Evolutionary conservation across 495 filamentous ascomycete species (phyloP).

Genomic region (Neurospora intermedia): DNA sequence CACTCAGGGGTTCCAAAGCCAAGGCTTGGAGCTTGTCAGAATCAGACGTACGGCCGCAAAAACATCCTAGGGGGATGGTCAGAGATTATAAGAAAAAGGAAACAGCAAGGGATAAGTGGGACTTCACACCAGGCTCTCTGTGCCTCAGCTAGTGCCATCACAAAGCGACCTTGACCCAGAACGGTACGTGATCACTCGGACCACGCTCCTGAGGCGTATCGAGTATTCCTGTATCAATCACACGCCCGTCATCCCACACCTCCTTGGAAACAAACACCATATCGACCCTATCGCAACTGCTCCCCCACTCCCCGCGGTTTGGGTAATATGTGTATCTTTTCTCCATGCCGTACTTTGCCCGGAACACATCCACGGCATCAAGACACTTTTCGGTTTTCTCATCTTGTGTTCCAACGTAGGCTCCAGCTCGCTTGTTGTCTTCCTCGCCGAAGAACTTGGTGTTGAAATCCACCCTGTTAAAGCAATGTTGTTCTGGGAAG

Average conservation of each 20-base stretch:
- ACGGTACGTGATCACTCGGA: conserved; percentile 26
- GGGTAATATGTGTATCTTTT: conserved; percentile 26
- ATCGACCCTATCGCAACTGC: conserved; percentile 30
- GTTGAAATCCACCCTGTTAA: conserved; percentile 40
- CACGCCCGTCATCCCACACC: conserved; percentile 7
- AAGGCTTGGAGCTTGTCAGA: background rate
- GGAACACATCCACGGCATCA: conserved; percentile 23
- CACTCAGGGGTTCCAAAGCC: background rate
- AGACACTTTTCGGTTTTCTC: conserved; percentile 2
- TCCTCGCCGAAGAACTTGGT: conserved; percentile 32
- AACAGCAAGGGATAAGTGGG: background rate
- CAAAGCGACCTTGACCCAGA: conserved; percentile 16
- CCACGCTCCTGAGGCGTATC: conserved; percentile 25
- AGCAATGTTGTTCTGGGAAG: conserved; percentile 30
- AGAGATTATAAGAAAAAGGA: background rate
- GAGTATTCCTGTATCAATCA: conserved; percentile 21
- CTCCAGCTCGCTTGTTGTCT: conserved; percentile 11
- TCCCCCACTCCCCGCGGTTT: conserved; percentile 21
- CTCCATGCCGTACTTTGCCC: conserved; percentile 12
- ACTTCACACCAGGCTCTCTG: background rate
- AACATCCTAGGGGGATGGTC: background rate
- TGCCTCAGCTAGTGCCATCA: background rate
- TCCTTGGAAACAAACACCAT: conserved; percentile 19
- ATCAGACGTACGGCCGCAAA: background rate
- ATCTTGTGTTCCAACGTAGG: conserved; percentile 12